Conservation (phyloP, 2,329 filamentous ascomycete genomes). For the Penicillium italicum region DNA sequence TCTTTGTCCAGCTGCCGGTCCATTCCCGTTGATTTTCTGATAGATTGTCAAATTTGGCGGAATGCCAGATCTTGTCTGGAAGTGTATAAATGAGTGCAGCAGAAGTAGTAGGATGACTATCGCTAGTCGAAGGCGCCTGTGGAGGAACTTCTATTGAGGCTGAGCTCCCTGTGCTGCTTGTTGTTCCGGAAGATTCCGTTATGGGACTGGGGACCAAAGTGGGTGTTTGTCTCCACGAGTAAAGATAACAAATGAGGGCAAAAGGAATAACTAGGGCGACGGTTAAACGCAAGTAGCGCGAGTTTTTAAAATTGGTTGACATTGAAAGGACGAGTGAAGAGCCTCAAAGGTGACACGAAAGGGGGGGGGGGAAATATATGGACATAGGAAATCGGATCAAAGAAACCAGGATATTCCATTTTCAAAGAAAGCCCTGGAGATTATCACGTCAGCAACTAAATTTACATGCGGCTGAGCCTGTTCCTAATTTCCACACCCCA, state of each 20-base stretch:
- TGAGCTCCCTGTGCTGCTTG: background rate
- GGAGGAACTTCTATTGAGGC: background rate
- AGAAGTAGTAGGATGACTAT: background rate
- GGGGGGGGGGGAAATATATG: too few relatives aligned
- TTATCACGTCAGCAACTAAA: background rate
- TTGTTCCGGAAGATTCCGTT: background rate
- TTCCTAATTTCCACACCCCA: background rate
- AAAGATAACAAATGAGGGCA: background rate
- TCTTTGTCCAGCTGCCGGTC: constrained; percentile 24
- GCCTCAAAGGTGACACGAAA: background rate
- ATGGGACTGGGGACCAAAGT: background rate
- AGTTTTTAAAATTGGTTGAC: background rate
- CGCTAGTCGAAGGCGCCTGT: background rate
- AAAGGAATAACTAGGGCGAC: background rate
- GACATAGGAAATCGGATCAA: background rate
- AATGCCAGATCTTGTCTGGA: constrained; percentile 23
- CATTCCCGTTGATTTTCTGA: constrained; percentile 19
- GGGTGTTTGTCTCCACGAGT: background rate
- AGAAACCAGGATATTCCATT: background rate
- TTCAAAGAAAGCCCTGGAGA: background rate
- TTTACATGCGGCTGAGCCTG: background rate
- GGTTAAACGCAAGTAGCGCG: background rate
- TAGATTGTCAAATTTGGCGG: constrained; percentile 21
- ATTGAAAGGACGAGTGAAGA: background rate
- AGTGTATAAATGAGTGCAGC: background rate